Percentiles rank a stretch among this genome's conserved stretches.
Conservation (phyloP, 768 basidiomycete genomes). For the Hydnomerulius pinastri region DNA sequence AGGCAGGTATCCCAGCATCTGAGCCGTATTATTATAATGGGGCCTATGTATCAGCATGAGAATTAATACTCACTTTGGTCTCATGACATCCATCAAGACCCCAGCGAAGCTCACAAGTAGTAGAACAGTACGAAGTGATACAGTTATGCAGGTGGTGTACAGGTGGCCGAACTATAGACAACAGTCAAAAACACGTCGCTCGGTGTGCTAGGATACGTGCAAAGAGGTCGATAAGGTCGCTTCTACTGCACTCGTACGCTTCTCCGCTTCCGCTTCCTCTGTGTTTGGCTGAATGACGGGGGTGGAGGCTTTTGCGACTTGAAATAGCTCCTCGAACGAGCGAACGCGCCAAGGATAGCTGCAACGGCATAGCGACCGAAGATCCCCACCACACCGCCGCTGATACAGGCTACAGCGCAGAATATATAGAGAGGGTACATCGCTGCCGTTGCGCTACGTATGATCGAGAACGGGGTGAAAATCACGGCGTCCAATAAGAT, state of each 20-base stretch:
- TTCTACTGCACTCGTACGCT: conserved; percentile 20
- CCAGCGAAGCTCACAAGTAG: no score
- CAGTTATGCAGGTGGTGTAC: no score
- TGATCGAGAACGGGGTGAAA: conserved; percentile 44
- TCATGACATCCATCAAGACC: no score
- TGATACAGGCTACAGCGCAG: conserved; percentile 55
- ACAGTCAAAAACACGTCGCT: background rate
- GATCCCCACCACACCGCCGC: conserved; percentile 47
- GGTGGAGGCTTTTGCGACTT: conserved; percentile 2
- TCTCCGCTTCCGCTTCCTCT: conserved; percentile 26
- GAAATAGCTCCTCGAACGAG: conserved; percentile 14
- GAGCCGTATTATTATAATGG: no score
- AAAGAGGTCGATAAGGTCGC: background rate
- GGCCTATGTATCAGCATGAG: no score
- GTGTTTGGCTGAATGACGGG: conserved; percentile 8
- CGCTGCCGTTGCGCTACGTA: conserved; percentile 40
- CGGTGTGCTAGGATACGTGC: no score
- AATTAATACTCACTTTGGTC: no score
- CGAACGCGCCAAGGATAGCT: conserved; percentile 10
- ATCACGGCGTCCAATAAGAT: conserved; percentile 45
- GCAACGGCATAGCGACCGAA: conserved; percentile 31
- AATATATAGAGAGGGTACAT: conserved; percentile 60
- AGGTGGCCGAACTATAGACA: background rate
- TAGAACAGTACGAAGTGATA: no score
- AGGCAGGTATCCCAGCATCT: no score